phyloP scores from a whole-genome alignment of 2,329 filamentous ascomycete species.

The Alternaria conjuncta region DNA sequence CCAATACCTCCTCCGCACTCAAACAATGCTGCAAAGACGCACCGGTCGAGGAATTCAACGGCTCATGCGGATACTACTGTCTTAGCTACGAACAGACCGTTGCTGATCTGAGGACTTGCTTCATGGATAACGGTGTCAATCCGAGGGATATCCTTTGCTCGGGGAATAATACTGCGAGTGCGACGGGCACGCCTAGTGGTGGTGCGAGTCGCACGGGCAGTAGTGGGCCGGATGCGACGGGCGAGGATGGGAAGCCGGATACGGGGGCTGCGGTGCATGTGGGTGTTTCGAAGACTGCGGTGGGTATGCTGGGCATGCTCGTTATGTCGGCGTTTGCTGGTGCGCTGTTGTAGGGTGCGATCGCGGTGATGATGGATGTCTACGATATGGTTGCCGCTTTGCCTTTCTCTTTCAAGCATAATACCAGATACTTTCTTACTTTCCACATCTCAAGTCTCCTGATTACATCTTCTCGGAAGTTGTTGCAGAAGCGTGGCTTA shows the following conservation, averaged over 20 bases:
- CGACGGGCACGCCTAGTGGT: slow-evolving; percentile 29
- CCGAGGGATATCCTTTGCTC: slow-evolving; percentile 35
- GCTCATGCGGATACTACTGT: slow-evolving; percentile 41
- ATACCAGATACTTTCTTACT: neutral
- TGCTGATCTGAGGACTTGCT: slow-evolving; percentile 36
- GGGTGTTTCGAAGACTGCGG: slow-evolving; percentile 34
- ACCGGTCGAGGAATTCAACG: slow-evolving; percentile 37
- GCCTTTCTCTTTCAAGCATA: neutral
- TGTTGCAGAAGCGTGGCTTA: neutral
- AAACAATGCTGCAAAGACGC: slow-evolving; percentile 41
- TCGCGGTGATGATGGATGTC: neutral
- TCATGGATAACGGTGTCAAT: slow-evolving; percentile 32
- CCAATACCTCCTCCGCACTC: slow-evolving; percentile 33
- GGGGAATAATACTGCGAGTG: slow-evolving; percentile 32
- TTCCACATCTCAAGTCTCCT: neutral
- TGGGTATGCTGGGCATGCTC: slow-evolving; percentile 38
- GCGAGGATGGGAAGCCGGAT: neutral
- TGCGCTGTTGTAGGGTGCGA: slow-evolving; percentile 27
- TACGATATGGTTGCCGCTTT: neutral
- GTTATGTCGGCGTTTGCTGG: slow-evolving; percentile 36
- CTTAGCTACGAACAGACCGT: slow-evolving; percentile 35
- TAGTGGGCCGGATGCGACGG: slow-evolving; percentile 6
- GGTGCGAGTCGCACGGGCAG: slow-evolving; percentile 13
- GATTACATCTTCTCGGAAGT: too few relatives aligned
- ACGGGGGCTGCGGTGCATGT: slow-evolving; percentile 22